A percentile compares a stretch with the other conserved stretches of the same genome.
phyloP scores from a whole-genome alignment of 208 protist species.

The Cochliopodium minus region DNA sequence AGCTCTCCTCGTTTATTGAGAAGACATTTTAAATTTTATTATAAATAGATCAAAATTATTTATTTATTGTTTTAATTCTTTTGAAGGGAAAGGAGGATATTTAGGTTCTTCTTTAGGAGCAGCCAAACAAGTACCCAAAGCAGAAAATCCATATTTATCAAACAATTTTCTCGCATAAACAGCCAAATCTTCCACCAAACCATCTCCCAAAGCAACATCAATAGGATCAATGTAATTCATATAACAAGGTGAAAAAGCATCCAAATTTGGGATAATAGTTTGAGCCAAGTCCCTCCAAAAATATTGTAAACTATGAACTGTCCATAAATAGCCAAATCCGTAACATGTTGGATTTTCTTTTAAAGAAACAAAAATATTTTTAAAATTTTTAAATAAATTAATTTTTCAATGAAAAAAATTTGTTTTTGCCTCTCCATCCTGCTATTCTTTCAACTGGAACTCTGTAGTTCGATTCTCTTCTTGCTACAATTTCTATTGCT shows the following conservation, averaged over 20 bases:
- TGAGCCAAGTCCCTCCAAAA: slow-evolving; percentile 6
- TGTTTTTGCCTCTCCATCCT: no score
- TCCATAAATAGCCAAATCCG: slow-evolving; percentile 3
- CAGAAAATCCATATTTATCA: not conserved
- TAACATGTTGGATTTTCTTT: slow-evolving; percentile 7
- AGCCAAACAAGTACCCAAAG: not conserved
- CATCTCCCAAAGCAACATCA: not conserved
- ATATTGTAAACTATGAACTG: not conserved
- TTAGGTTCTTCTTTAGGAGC: not conserved
- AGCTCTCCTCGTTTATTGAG: no score
- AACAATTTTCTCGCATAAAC: not conserved
- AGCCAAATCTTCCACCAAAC: not conserved
- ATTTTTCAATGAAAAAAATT: no score
- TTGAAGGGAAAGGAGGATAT: not conserved
- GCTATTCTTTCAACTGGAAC: no score
- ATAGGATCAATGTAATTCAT: slow-evolving; percentile 6
- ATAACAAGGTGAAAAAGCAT: not conserved
- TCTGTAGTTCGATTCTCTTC: no score
- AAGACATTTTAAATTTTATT: no score
- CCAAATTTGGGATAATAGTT: not conserved
- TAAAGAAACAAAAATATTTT: no score
- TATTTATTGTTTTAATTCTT: no score
- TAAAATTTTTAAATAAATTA: no score
- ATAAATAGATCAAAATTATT: no score
- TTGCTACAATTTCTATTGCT: no score